Base-by-base conservation (phyloP, 2,329 filamentous ascomycete genomes). In the Aureobasidium musti region DNA sequence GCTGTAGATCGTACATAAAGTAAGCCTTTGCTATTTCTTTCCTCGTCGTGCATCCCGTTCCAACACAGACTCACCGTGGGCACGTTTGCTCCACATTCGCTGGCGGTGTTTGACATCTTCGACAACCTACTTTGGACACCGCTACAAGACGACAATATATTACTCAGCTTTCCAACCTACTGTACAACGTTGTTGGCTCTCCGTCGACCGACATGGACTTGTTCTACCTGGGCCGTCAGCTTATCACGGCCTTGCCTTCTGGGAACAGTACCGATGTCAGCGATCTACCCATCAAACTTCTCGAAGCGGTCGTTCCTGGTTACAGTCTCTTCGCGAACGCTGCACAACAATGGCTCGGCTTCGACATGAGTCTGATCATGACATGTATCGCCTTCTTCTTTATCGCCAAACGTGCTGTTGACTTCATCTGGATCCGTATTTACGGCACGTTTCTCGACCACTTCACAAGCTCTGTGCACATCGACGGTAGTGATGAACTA, bases 231-330 rank as follows among this genome's bases (percentile, higher is more conserved):
- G 65, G 59, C 26, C 57, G 53, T 30, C 50, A 50, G 45, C 54
- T 67, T 13, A 28, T 64, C 37, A 60, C 30, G 26, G 41, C 64
- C 26, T 21, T 69, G 26, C 53, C 56, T 19, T 50, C 35, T 17
- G 47, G 39, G 26, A 68, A 68, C 33, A 35, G 21, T 23, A 61
- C 59, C 30, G n/a, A 59, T 19, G 54, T 65, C 65, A 74, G 73
- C 10, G 77, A 79, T 50, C 73, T 83, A 11, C 79, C 81, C 0
- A 77, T 78, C 23, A 80, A 78, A 19, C 74, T 83, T 21, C 75
- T 84, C n/a, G 82, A 84, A 56, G 74, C 80, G 1, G 72, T 83
- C n/a, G 77, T 84, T 41, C 82, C 82, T 10, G 82, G 82, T 19
- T 84, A 83, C 72, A 77, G 80, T 45, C 69, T 82, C 49, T 76